Percentiles rank a stretch among this genome's conserved stretches.
phyloP scores from a whole-genome alignment of 768 basidiomycete genomes.

The Podaxis rugospora region DNA sequence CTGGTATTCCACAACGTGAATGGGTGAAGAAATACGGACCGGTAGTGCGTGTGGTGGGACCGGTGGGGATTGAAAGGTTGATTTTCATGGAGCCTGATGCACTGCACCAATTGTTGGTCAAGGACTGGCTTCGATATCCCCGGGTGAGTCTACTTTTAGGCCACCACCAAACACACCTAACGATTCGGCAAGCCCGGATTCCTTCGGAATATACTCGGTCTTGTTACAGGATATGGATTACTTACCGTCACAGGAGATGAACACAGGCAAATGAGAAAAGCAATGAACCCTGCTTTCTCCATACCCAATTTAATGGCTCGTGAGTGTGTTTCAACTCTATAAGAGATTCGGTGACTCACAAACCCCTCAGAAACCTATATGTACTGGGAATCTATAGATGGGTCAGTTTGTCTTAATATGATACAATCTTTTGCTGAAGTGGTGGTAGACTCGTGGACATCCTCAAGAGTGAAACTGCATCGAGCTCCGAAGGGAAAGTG shows the following conservation, averaged over 20 bases:
- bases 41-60: conserved; percentile 39
- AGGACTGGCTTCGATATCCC: conserved; percentile 44
- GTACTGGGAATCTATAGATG: conserved; percentile 39
- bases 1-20: conserved; percentile 38
- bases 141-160: conserved; percentile 22
- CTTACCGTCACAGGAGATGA: conserved; percentile 45
- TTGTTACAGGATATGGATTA: conserved; percentile 41
- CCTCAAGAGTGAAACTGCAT: conserved; percentile 12
- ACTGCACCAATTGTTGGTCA: conserved; percentile 37
- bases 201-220: conserved; percentile 36
- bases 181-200: conserved; percentile 33
- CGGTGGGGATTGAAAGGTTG: conserved; percentile 40
- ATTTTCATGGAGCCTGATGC: conserved; percentile 41
- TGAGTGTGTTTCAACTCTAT: conserved; percentile 14
- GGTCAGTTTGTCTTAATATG: conserved; percentile 19
- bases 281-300: conserved; percentile 51
- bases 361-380: conserved; percentile 30
- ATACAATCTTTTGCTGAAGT: background rate
- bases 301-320: conserved; percentile 37
- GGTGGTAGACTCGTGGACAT: conserved; percentile 13
- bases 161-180: background rate
- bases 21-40: conserved; percentile 45
- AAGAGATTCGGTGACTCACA: background rate
- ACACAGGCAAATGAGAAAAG: conserved; percentile 45
- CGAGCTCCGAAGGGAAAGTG: conserved; percentile 19